phyloP scores from a whole-genome alignment of 345 rosid species.

The Brassica juncea region DNA sequence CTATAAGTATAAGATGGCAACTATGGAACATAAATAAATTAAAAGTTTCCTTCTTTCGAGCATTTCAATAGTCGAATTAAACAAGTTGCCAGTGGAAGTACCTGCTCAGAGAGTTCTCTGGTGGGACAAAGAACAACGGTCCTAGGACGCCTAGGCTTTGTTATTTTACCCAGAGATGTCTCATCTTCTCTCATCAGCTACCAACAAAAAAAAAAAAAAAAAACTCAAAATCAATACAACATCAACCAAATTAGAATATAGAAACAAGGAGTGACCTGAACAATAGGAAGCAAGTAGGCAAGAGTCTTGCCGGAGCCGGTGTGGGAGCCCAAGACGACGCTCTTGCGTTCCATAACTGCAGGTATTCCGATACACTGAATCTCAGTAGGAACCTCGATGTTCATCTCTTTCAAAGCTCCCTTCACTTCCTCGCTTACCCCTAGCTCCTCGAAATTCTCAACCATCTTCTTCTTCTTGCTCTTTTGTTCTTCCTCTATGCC shows the following conservation, averaged over 20 bases:
- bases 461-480: constrained; percentile 49
- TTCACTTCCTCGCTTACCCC: constrained; percentile 79
- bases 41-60: no score
- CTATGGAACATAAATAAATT: no score
- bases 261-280: constrained; percentile 51
- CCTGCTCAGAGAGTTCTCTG: constrained; percentile 97
- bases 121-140: constrained; percentile 96
- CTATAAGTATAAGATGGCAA: no score
- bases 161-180: constrained; percentile 57
- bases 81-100: no score
- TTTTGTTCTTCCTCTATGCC: constrained; percentile 27
- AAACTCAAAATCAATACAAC: no score
- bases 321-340: constrained; percentile 89
- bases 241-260: no score
- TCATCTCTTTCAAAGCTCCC: constrained; percentile 78
- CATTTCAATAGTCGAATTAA: no score
- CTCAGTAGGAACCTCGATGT: constrained; percentile 86
- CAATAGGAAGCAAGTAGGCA: constrained; percentile 86
- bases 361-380: constrained; percentile 90
- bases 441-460: constrained; percentile 70
- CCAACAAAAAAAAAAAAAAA: no score
- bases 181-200: constrained; percentile 85
- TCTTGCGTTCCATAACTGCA: constrained; percentile 74
- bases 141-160: constrained; percentile 88
- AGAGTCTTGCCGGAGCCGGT: constrained; percentile 97